Evolutionary conservation across 2,329 filamentous ascomycete species (phyloP), one percentile per base, ranked within the genome.

Genomic region (Verticillium alfalfae): DNA sequence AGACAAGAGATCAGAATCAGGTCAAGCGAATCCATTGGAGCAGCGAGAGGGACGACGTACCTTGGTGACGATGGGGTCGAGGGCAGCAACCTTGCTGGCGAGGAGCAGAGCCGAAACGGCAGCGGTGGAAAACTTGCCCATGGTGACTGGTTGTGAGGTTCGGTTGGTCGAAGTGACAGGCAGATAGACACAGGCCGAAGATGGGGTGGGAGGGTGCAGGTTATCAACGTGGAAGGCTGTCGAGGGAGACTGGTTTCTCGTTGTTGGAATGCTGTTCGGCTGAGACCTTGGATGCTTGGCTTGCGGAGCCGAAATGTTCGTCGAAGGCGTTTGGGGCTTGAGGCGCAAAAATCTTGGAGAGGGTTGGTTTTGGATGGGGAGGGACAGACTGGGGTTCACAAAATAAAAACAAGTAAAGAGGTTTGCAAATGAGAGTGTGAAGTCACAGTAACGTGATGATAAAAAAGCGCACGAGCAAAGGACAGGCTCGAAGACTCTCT

Each of bases 1-100:
- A 54, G 49, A 18, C 13, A n/a, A 22, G 26, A 55, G 18, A 60
- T 12, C 3, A 56, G 34, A 8, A 36, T 49, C 26, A 31, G 37
- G 36, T 5, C 4, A n/a, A 12, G 15, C 2, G 38, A 31, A 31
- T 5, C 26, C 26, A 31, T 5, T 31, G 26, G 26, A 7, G 36
- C 36, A 37, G 36, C 9, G 13, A 13, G 15, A 36, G 4, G 26
- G 26, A 31, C 26, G 65, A 41, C 72, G 12, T 76, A 88, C 88
- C 84, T 93, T 93, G 81, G 87, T 86, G 68, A 86, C 77, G 69
- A 90, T 88, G 64, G 86, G 81, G 67, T 87, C 76, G 34, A 84
- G 72, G 63, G 79, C 76, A 56, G 76, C 76, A 59, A 76, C 76
- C 36, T 78, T 69, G 66, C 76, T 73, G 60, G 78, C 71, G 64